phyloP scores from a whole-genome alignment of 2,329 filamentous ascomycete species.

The Endoconidiophora laricicola region DNA sequence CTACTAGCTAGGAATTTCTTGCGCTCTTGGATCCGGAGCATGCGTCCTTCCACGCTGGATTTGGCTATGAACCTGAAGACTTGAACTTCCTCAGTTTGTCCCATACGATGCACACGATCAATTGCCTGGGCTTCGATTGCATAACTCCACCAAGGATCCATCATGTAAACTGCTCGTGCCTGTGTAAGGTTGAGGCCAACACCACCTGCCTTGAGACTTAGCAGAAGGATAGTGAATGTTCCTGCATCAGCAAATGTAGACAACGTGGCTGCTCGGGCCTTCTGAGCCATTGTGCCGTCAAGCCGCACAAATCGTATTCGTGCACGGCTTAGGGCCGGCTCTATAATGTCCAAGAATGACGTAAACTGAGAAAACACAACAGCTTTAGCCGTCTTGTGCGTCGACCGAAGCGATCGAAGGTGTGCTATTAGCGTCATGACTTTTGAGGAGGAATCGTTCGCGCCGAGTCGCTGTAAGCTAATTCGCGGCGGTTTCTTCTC shows the following conservation, averaged over 20 bases:
- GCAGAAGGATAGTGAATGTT: conserved; percentile 57
- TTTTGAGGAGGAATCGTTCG: conserved; percentile 67
- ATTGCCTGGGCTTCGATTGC: conserved; percentile 94
- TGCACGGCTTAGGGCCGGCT: conserved; percentile 55
- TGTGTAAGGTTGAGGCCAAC: conserved; percentile 86
- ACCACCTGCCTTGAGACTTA: conserved; percentile 77
- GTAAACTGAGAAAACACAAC: conserved; percentile 97
- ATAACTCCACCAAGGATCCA: conserved; percentile 99
- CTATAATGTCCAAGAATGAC: conserved; percentile 82
- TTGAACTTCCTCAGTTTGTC: conserved; percentile 69
- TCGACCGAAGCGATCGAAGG: conserved; percentile 49
- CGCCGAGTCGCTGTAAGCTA: conserved; percentile 42
- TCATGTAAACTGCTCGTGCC: conserved; percentile 87
- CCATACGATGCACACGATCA: conserved; percentile 94
- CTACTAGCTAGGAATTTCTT: conserved; percentile 97
- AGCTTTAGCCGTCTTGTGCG: conserved; percentile 58
- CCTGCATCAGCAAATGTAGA: conserved; percentile 44
- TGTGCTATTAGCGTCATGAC: conserved; percentile 64
- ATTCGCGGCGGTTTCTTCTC: conserved; percentile 29
- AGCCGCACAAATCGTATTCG: conserved; percentile 72
- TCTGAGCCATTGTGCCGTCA: conserved; percentile 80
- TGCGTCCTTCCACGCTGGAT: conserved; percentile 84
- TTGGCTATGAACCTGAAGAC: conserved; percentile 81
- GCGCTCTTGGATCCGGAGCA: conserved; percentile 81
- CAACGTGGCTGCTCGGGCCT: conserved; percentile 63